Base-by-base conservation (phyloP, 2,329 filamentous ascomycete species). In the Chalaropsis ovoidea region DNA sequence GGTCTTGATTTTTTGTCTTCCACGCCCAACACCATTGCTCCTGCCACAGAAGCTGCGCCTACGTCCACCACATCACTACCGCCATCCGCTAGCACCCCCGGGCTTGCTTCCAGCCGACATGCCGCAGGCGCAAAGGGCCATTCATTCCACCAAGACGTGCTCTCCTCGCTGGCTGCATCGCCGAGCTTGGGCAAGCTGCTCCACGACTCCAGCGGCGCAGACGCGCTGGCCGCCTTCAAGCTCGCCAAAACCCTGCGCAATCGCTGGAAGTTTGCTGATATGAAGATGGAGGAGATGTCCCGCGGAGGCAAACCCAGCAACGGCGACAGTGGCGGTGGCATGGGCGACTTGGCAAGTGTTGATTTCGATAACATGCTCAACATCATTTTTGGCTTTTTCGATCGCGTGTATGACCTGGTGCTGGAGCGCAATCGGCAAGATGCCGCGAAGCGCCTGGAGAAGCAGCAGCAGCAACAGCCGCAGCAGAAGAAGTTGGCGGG, bases 221-320 rank as follows among this genome's bases (percentile, higher is more conserved):
- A 54, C 2, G 82, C 85, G 4, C 77, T 80, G 11, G 75, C 76
- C n/a, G 82, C 86, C 64, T 77, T 90, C 3, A 78, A 79, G 63
- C 77, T 82, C 64, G 87, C 87, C 0, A 90, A 90, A 72, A 85
- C 88, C 69, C 78, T 88, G 65, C 77, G 87, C 1, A 90, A 90
- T 69, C 77, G 83, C 10, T 90, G 87, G 87, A 90, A 90, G 74
- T 82, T 85, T 64, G 85, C 82, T 0, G 82, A 85, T 45, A 78
- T 82, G 65, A 69, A 75, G 72, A 78, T 82, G 65, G 69, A 75
- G 72, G 63, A 73, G 72, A 65, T 73, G 71, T 22, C 43, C 15
- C 42, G 64, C 24, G 39, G n/a, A n/a, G n/a, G n/a, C n/a, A n/a
- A n/a, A n/a, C n/a, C n/a, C n/a, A n/a, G n/a, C n/a, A n/a, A n/a